A percentile compares a stretch with the other conserved stretches of the same genome.
Evolutionary conservation across 805 yeast species (phyloP).

Genomic region (Candida easanensis): DNA sequence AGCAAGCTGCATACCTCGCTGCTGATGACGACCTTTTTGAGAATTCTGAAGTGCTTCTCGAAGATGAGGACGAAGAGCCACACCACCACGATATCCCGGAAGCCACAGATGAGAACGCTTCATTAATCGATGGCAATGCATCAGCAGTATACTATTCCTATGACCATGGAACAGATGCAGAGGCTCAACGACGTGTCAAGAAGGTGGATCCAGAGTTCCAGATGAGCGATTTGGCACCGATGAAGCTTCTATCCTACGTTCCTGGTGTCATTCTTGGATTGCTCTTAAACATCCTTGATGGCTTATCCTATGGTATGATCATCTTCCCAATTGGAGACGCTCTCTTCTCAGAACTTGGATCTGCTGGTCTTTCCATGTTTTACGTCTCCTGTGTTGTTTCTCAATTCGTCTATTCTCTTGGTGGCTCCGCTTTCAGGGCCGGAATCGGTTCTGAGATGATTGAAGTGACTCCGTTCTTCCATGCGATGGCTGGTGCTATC

Average conservation of each 20-base stretch:
- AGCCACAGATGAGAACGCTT: slow-evolving; percentile 5
- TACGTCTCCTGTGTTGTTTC: slow-evolving; percentile 89
- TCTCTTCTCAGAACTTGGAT: slow-evolving; percentile 72
- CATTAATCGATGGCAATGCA: slow-evolving; percentile 9
- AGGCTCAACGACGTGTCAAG: slow-evolving; percentile 4
- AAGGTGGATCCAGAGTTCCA: slow-evolving; percentile 11
- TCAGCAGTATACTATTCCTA: slow-evolving; percentile 15
- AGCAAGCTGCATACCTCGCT: slow-evolving; percentile 55
- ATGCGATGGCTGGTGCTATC: slow-evolving; percentile 83
- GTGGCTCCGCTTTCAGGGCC: slow-evolving; percentile 84
- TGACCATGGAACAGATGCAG: slow-evolving; percentile 5
- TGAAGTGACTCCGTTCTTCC: slow-evolving; percentile 98
- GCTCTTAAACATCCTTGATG: slow-evolving; percentile 84
- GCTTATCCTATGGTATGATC: slow-evolving; percentile 95
- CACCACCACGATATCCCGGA: neutral
- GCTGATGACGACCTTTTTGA: slow-evolving; percentile 48
- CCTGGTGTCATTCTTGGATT: slow-evolving; percentile 89
- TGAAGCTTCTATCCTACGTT: slow-evolving; percentile 25
- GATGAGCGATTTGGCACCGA: slow-evolving; percentile 12
- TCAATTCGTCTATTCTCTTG: slow-evolving; percentile 83
- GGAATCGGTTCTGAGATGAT: slow-evolving; percentile 99
- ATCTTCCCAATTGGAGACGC: slow-evolving; percentile 89
- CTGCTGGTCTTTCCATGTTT: slow-evolving; percentile 91
- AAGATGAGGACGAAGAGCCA: slow-evolving; percentile 5
- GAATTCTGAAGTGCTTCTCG: slow-evolving; percentile 3